Evolutionary conservation across 176 grass and related monocot genomes (phyloP).

Genomic region (Aechmea fasciata): DNA sequence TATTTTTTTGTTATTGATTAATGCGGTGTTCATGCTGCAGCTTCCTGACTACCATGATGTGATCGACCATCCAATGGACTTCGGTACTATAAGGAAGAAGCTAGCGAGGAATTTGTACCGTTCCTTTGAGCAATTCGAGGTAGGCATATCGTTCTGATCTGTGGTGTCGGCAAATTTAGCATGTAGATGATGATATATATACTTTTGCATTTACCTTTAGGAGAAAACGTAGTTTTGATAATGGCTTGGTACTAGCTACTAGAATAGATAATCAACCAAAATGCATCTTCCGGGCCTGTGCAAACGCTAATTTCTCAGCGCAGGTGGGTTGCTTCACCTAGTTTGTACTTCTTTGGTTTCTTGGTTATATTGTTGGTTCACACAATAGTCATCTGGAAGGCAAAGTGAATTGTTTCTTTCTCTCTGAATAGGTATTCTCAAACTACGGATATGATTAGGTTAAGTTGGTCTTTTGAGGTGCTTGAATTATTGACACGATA

Average conservation of each 20-base stretch:
- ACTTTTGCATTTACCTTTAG: background rate
- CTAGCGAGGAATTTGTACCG: constrained; percentile 63
- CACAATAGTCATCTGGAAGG: too few species aligned
- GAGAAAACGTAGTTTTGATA: background rate
- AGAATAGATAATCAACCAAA: too few species aligned
- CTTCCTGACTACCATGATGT: constrained; percentile 94
- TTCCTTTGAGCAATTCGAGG: constrained; percentile 96
- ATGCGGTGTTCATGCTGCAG: constrained; percentile 27
- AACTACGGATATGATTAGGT: too few species aligned
- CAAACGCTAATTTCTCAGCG: too few species aligned
- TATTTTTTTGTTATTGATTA: constrained; percentile 7
- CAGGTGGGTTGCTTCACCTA: too few species aligned
- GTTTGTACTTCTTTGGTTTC: too few species aligned
- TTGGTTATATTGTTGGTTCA: too few species aligned
- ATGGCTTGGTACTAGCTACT: background rate
- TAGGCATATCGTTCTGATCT: constrained; percentile 10
- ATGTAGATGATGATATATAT: background rate
- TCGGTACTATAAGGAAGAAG: constrained; percentile 78
- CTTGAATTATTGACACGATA: too few species aligned
- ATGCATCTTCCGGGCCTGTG: too few species aligned
- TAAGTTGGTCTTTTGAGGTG: too few species aligned
- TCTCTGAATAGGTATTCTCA: too few species aligned
- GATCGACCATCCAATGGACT: constrained; percentile 99
- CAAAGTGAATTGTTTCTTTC: too few species aligned
- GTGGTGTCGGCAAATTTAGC: background rate